These are phyloP conservation scores for Pleurotus eryngii DNA, from an alignment of 768 basidiomycete species.

Conservation along the genomic window DNA sequence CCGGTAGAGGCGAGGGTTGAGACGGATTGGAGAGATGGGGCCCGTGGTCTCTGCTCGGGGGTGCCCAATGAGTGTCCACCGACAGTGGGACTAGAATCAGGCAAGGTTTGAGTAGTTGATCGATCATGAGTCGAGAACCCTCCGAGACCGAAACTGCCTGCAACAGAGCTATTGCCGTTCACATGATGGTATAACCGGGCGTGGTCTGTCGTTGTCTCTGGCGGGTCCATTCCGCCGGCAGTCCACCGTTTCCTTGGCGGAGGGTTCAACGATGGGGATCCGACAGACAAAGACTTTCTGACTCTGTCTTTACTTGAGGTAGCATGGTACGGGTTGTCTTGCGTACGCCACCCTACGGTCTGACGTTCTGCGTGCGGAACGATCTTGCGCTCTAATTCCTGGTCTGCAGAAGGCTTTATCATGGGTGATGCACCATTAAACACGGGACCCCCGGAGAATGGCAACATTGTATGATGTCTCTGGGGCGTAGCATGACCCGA, in stretches of 20 bases:
- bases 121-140: conserved; percentile 12
- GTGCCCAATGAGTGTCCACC: conserved; percentile 32
- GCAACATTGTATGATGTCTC: conserved; percentile 26
- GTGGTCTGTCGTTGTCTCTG: conserved; percentile 14
- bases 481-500: neutral
- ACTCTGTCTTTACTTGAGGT: conserved; percentile 15
- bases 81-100: conserved; percentile 21
- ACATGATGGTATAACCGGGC: conserved; percentile 16
- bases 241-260: conserved; percentile 50
- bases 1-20: conserved; percentile 43
- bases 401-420: neutral
- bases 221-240: conserved; percentile 19
- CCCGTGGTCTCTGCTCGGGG: conserved; percentile 35
- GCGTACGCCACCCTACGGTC: conserved; percentile 28
- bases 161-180: conserved; percentile 16
- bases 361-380: conserved; percentile 17
- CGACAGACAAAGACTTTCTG: conserved; percentile 28
- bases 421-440: conserved; percentile 6
- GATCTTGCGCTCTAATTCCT: conserved; percentile 35
- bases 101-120: conserved; percentile 12
- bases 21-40: conserved; percentile 41
- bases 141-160: conserved; percentile 15
- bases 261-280: conserved; percentile 40
- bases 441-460: conserved; percentile 23
- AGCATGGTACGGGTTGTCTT: conserved; percentile 21